Evolutionary conservation across 208 protist genomes (phyloP), one percentile per base, ranked within the genome.

Genomic region (Leishmania arabica): DNA sequence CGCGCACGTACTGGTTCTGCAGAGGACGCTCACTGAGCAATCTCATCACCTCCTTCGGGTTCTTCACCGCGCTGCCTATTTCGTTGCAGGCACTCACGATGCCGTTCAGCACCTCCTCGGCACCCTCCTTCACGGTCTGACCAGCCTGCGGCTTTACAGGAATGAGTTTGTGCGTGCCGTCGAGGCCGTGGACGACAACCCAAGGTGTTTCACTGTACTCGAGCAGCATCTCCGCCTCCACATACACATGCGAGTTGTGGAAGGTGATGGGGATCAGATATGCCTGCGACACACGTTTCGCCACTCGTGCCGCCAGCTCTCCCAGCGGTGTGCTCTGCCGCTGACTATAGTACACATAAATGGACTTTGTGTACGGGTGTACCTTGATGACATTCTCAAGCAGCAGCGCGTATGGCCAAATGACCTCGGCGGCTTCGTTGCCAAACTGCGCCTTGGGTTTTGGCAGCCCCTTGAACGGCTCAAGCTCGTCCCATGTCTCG

Each of bases 171-270:
- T 93, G 89, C 6, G 77, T 56, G 60, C 92, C 93, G 72, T 98
- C 95, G 21, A 98, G 90, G 76, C 91, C 91, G 79, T 98, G 85
- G 54, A 98, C 81, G 1, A 98, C 93, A 3, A 98, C 83, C 92
- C 93, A 98, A 62, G 95, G 93, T 13, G 92, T 96, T 77, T 98
- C 95, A 83, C 88, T 93, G 86, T 97, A 97, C 86, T 98, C 95
- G 15, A 98, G 88, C 76, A 98, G 86, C 92, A 98, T 96, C 87
- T 98, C 93, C 78, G 95, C 84, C 86, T 98, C 95, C 60, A 95
- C 88, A 79, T 98, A 98, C 53, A 96, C 93, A 27, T 98, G 95
- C n/a, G 93, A 90, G 91, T 98, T 98, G 86, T 98, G 95, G 71
- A 98, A 98, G 17, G 93, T 97, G 77, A 98, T 96, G 49, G 95